Base-by-base conservation (phyloP, 495 filamentous ascomycete genomes). In the Staphylotrichum longicolle region DNA sequence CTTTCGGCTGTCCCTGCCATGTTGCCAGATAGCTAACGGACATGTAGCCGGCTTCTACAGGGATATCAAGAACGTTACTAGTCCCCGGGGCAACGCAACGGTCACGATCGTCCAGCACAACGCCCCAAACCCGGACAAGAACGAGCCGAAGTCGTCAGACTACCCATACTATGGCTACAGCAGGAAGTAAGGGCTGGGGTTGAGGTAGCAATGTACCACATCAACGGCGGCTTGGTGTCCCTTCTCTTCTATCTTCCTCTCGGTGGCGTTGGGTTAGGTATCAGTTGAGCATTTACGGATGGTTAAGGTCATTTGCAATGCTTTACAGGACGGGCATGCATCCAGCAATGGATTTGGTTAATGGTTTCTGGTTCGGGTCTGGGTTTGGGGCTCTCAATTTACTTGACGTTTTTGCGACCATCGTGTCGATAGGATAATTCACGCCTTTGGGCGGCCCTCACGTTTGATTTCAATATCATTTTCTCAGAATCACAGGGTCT, bases 121-220 rank as follows among this genome's bases (percentile, higher is more conserved):
- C 50, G 58, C 55, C 9, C 14, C 60, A 27, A 68, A 62, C 48
- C 41, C 63, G 0, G 49, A 50, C 49, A 48, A 42, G 7, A 57
- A 65, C n/a, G 65, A 67, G 51, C 65, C 68, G 3, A 61, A 50
- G 32, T 50, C 68, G 3, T 68, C 57, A 3, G 60, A 68, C 15
- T 42, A 41, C 35, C n/a, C 49, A 14, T 15, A 52, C 33, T 56
- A 62, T 10, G 6, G 33, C 41, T n/a, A 8, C 34, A 20, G 6
- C 42, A 33, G 6, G 27, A 41, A 62, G 49, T 39, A 60, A 20
- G 5, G n/a, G 2, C 40, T 5, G 30, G 4, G 30, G 8, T 11
- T 15, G 3, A n/a, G 41, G 15, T 20, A 15, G 8, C 8, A 7
- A 6, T 32, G 4, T 2, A 2, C 34, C 30, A 3, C 15, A 32